These are phyloP conservation scores for Saturnispora sanitii DNA, from an alignment of 805 yeast species.

Conservation along the genomic window DNA sequence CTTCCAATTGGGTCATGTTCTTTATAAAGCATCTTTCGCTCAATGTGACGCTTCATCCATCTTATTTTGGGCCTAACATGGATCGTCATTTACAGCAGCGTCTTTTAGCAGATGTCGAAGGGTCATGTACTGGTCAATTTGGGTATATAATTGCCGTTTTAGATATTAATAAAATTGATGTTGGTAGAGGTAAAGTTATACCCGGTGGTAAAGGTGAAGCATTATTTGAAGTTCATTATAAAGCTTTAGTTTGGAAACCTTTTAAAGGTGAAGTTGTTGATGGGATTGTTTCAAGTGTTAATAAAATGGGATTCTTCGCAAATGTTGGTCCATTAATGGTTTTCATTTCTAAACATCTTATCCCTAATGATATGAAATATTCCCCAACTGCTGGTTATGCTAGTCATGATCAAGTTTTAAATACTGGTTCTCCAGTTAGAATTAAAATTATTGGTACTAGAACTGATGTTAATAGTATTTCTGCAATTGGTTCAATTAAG, in stretches of 20 bases:
- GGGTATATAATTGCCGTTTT: constrained; percentile 95
- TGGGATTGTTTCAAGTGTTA: constrained; percentile 89
- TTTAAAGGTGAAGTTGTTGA: constrained; percentile 98
- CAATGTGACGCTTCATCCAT: constrained; percentile 90
- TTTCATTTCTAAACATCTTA: constrained; percentile 87
- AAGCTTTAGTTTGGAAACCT: constrained; percentile 97
- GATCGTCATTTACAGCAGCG: constrained; percentile 85
- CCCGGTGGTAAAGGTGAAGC: constrained; percentile 86
- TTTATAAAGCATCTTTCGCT: constrained; percentile 76
- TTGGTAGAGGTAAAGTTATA: constrained; percentile 85
- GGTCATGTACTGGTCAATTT: constrained; percentile 97
- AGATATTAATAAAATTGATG: constrained; percentile 89
- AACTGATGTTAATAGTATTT: constrained; percentile 93
- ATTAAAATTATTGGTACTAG: constrained; percentile 95
- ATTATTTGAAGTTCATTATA: constrained; percentile 88
- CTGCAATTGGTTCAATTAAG: constrained; percentile 95
- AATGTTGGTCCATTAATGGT: constrained; percentile 96
- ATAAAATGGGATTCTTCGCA: constrained; percentile 92
- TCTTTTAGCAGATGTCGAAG: constrained; percentile 91
- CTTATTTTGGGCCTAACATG: constrained; percentile 97
- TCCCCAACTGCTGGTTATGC: constrained; percentile 97
- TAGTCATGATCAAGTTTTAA: constrained; percentile 88
- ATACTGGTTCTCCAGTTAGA: constrained; percentile 88
- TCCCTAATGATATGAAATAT: constrained; percentile 87
- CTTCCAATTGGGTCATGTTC: constrained; percentile 23